Evolutionary conservation across 306 rosid species (phyloP).

Genomic region (Citrullus colocynthis): DNA sequence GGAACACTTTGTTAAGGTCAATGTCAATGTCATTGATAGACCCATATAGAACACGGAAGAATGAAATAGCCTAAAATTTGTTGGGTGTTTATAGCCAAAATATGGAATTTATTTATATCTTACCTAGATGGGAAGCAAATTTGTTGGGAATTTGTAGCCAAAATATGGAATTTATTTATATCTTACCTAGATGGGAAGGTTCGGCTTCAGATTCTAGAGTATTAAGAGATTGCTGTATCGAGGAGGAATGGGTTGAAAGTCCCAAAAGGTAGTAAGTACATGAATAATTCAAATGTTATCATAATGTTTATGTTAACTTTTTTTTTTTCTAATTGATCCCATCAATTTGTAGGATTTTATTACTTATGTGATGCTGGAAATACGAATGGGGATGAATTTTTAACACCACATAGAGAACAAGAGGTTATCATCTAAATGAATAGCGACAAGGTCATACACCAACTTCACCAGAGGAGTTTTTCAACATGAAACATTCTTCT

Average conservation of each 20-base stretch:
- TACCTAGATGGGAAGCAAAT: background rate
- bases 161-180: background rate
- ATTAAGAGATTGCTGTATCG: background rate
- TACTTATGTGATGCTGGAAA: background rate
- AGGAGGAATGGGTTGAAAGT: background rate
- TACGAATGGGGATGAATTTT: background rate
- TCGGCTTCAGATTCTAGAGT: background rate
- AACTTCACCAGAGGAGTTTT: background rate
- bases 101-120: too few species aligned
- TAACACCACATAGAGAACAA: background rate
- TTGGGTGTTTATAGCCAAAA: too few species aligned
- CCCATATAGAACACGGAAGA: background rate
- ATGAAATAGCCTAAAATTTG: background rate
- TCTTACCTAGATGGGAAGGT: background rate
- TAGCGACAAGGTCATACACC: background rate
- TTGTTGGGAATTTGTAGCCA: background rate
- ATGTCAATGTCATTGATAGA: background rate
- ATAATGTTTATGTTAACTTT: too few species aligned
- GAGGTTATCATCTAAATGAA: background rate
- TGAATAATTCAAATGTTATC: too few species aligned
- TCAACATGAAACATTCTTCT: background rate
- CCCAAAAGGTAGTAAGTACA: background rate
- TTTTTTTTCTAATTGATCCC: too few species aligned
- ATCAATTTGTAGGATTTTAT: too few species aligned
- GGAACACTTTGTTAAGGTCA: background rate